Evolutionary conservation across 306 rosid genomes (phyloP).

Genomic region (Inga leiocalycina): DNA sequence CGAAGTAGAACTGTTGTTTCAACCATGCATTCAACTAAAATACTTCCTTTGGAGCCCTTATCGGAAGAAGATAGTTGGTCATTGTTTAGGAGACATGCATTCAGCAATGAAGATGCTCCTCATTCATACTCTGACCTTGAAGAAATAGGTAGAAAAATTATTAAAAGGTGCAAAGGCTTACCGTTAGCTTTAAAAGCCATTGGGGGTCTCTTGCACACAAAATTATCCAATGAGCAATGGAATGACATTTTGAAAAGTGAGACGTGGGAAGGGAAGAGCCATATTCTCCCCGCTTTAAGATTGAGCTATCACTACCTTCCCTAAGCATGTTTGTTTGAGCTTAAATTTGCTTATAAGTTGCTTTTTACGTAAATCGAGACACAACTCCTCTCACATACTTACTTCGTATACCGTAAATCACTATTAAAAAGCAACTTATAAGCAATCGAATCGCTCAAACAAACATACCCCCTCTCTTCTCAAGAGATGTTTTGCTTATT

Average conservation of each 20-base stretch:
- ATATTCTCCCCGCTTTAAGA: conserved; percentile 26
- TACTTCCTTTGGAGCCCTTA: neutral
- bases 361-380: no score
- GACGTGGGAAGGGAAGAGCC: neutral
- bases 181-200: neutral
- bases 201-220: neutral
- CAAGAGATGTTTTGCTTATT: neutral
- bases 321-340: no score
- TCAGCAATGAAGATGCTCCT: neutral
- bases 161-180: conserved; percentile 26
- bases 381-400: no score
- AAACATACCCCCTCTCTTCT: neutral
- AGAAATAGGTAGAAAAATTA: conserved; percentile 24
- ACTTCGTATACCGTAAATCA: no score
- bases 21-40: neutral
- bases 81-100: conserved; percentile 25
- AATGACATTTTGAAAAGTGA: conserved; percentile 1
- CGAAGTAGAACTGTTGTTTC: conserved; percentile 17
- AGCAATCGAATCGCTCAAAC: no score
- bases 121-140: neutral
- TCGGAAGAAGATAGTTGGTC: neutral
- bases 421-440: no score
- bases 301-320: conserved; percentile 31
- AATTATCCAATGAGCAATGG: neutral
- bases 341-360: no score